These are phyloP conservation scores for Ploettnerulaceae sp. DNA, from an alignment of 2,329 filamentous ascomycete species.

Conservation along the genomic window DNA sequence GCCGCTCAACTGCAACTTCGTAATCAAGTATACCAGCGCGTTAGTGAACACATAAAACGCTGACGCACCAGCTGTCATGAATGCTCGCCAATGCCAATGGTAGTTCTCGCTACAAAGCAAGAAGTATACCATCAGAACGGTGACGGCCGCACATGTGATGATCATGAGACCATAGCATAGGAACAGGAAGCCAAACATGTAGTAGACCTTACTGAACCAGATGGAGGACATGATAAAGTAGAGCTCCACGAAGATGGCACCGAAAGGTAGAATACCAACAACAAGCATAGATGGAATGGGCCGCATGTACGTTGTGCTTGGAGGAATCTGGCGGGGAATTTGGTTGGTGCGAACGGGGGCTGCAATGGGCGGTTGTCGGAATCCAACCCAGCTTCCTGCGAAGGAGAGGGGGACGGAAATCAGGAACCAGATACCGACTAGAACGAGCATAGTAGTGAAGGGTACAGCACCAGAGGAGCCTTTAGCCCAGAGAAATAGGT, in stretches of 20 bases:
- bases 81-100: conserved; percentile 97
- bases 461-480: conserved; percentile 89
- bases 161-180: conserved; percentile 97
- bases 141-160: conserved; percentile 87
- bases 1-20: conserved; percentile 78
- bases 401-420: conserved; percentile 91
- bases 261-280: conserved; percentile 89
- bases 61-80: conserved; percentile 84
- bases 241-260: conserved; percentile 94
- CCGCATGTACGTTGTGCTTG: conserved; percentile 74
- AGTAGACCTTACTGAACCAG: conserved; percentile 98
- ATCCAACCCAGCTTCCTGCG: conserved; percentile 87
- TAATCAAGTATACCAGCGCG: conserved; percentile 85
- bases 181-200: conserved; percentile 99
- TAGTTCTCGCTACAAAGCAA: conserved; percentile 95
- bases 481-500: conserved; percentile 94
- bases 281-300: conserved; percentile 87
- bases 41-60: conserved; percentile 90
- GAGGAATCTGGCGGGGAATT: conserved; percentile 94
- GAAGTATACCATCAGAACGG: conserved; percentile 93
- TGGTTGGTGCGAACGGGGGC: conserved; percentile 92
- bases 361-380: conserved; percentile 67
- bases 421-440: conserved; percentile 92
- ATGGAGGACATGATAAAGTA: conserved; percentile 99
- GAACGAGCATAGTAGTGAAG: conserved; percentile 92